Base-by-base conservation (phyloP, 2,329 filamentous ascomycete species). In the Lachnellula occidentalis region DNA sequence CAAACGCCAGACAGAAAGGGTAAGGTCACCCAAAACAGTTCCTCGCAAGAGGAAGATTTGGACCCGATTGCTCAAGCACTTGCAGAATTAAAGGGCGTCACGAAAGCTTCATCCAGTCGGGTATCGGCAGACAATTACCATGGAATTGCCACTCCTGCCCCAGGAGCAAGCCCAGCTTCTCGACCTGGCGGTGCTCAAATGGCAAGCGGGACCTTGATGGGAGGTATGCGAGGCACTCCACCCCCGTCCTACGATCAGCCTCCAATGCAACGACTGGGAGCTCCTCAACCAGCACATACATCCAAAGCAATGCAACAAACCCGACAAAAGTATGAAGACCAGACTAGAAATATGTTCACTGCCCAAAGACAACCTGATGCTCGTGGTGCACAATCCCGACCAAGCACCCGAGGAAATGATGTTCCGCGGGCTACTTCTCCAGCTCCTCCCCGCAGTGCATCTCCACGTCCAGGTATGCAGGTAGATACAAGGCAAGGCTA, bases 41-140 rank as follows among this genome's bases (percentile, higher is more conserved):
- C 66, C 47, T 67, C 68, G 62, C 69, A 72, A 4, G 73, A 78
- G 34, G 85, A 88, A 27, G 86, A 90, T 22, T 72, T 80, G 15
- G 94, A 99, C 66, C 94, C 94, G 0, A 96, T 99, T 67, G 94
- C 92, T 3, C 81, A 89, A 64, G 95, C 94, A 22, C 78, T 99
- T 7, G 94, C 92, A 11, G 92, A 99, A 66, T 78, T 99, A 36
- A 97, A 95, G 73, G 90, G 87, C 1, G 87, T 92, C 4, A 79
- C 77, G 15, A 97, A 97, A 72, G 87, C 92, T 63, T 82, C 90
- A 6, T 86, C 85, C 3, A 78, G 82, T 48, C 84, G 95, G n/a
- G 83, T 96, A 57, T 95, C 94, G n/a, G 94, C 92, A 17, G 95
- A 99, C 70, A 85, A 89, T 57, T 96, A 96, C 71, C 90, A 95